Conservation (phyloP, 306 rosid species). For the Cicer yamashitae region DNA sequence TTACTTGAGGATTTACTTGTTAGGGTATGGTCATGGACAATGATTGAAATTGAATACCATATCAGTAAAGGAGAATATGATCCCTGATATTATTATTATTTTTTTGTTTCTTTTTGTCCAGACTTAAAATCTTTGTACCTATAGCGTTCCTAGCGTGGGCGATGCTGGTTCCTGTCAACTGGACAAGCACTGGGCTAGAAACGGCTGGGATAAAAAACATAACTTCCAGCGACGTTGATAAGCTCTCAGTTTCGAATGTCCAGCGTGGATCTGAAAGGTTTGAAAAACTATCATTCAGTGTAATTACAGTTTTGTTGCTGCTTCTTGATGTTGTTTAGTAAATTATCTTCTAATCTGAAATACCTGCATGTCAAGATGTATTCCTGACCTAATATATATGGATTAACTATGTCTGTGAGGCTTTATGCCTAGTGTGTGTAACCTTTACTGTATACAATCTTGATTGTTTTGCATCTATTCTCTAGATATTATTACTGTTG, state of each 20-base stretch:
- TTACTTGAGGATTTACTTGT: slow-evolving; percentile 89
- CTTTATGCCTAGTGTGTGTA: slow-evolving; percentile 11
- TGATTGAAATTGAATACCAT: neutral
- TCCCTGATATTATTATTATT: slow-evolving; percentile 37
- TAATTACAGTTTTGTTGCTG: slow-evolving; percentile 28
- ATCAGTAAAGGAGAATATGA: slow-evolving; percentile 10
- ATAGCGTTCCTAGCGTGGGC: slow-evolving; percentile 83
- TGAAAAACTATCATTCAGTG: slow-evolving; percentile 34
- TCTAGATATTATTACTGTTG: slow-evolving; percentile 5
- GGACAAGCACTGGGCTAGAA: slow-evolving; percentile 57
- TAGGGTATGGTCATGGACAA: slow-evolving; percentile 65
- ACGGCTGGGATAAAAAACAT: slow-evolving; percentile 43
- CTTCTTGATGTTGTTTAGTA: slow-evolving; percentile 30
- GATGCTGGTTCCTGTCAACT: slow-evolving; percentile 83
- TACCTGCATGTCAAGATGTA: slow-evolving; percentile 18
- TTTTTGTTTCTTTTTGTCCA: slow-evolving; percentile 47
- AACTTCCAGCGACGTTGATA: slow-evolving; percentile 88
- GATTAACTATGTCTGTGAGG: slow-evolving; percentile 23
- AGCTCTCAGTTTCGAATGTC: slow-evolving; percentile 81
- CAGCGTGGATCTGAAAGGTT: slow-evolving; percentile 66
- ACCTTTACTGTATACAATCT: slow-evolving; percentile 31
- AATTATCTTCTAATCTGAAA: slow-evolving; percentile 20
- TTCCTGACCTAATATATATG: slow-evolving; percentile 11
- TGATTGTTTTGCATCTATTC: slow-evolving; percentile 37
- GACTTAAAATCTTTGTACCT: slow-evolving; percentile 97